Base-by-base conservation (phyloP, 2,329 filamentous ascomycete species). In the Botrytis fragariae region DNA sequence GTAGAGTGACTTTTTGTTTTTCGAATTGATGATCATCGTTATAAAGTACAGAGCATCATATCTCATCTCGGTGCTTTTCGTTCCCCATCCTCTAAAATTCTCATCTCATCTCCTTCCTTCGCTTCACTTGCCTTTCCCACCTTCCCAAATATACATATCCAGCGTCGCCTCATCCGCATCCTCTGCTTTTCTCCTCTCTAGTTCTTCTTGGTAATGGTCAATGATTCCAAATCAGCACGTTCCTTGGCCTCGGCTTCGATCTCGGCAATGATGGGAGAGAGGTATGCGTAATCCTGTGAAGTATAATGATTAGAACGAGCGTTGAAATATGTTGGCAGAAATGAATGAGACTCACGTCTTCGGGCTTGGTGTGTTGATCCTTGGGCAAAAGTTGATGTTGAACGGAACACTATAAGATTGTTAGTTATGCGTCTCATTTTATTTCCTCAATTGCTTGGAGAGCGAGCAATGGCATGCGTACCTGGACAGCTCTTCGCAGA, bases 401-500 rank as follows among this genome's bases (percentile, higher is more conserved):
- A 81, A 89, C 83, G 80, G 86, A 89, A 83, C 85, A 86, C 86
- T 79, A 45, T 32, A 16, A 20, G 3, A 72, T 37, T 14, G 62
- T 79, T 61, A 79, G 72, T n/a, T 64, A 22, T 65, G 39, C 63
- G 68, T 73, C 62, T 48, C 25, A 63, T 35, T 16, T 1, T 16
- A 2, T n/a, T 54, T 61, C 6, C 71, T 22, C 16, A 54, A 14
- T 62, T 22, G 20, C n/a, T 61, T 63, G 32, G n/a, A 37, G 39
- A 37, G 39, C 12, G 57, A 39, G 62, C 32, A 65, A 67, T 76
- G 45, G 74, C 82, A 76, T 85, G 74, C 82, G 77, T 85, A 93
- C 91, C 88, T 99, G 96, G 85, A 97, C 91, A 81, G 96, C 95
- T 85, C 96, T 91, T 86, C 96, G 93, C 84, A 99, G 90, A 82